Conservation (phyloP, 306 rosid species). For the Oxytropis ochrocephala region DNA sequence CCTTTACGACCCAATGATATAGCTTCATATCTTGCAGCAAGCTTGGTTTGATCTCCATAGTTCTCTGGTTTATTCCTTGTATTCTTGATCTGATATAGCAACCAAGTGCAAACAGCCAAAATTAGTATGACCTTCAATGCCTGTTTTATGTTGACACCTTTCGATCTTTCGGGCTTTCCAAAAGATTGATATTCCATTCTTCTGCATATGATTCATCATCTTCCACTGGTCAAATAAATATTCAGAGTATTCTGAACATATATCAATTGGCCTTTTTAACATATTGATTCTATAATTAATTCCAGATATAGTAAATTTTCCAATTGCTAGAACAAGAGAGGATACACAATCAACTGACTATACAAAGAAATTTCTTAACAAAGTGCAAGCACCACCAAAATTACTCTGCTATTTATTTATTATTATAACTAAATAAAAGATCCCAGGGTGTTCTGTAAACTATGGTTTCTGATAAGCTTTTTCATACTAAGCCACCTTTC, state of each 20-base stretch:
- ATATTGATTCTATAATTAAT: not conserved
- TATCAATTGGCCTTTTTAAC: not conserved
- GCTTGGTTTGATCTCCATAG: not conserved
- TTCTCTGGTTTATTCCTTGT: conserved; percentile 10
- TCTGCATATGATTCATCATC: conserved; percentile 19
- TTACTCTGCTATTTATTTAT: no score
- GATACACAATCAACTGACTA: not conserved
- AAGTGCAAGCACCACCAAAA: no score
- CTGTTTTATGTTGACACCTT: conserved; percentile 28
- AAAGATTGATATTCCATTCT: conserved; percentile 31
- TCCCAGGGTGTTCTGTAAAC: no score
- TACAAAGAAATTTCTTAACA: no score
- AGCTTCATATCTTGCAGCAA: not conserved
- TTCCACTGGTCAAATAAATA: not conserved
- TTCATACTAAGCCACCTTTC: not conserved
- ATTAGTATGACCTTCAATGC: conserved; percentile 27
- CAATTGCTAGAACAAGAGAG: not conserved
- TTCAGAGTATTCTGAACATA: not conserved
- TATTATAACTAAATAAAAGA: no score
- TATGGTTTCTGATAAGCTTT: not conserved
- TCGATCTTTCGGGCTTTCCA: conserved; percentile 32
- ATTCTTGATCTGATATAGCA: conserved; percentile 33
- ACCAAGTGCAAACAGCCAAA: conserved; percentile 35
- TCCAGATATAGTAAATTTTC: not conserved
- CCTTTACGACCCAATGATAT: conserved; percentile 30